phyloP scores from a whole-genome alignment of 1,284 basidiomycete genomes.

The Trichosporon coremiiforme region DNA sequence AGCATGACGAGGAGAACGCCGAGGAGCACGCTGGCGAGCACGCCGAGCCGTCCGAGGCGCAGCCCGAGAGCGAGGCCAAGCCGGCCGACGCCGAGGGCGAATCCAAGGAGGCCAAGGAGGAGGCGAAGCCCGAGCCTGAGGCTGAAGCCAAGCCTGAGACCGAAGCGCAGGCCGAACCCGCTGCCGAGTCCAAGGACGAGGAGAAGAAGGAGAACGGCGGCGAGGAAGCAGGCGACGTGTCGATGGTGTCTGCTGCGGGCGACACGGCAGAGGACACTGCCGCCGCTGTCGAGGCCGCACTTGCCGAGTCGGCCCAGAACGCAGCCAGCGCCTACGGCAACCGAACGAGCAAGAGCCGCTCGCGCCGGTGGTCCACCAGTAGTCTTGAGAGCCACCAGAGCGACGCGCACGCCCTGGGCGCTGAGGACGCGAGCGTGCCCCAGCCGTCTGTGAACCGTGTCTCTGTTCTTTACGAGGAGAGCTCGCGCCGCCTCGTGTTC shows the following conservation, averaged over 20 bases:
- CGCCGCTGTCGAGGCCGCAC: constrained; percentile 33
- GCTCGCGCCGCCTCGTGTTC: constrained; percentile 79
- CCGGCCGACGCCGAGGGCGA: constrained; percentile 23
- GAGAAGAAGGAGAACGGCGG: constrained; percentile 47
- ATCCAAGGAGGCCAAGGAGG: constrained; percentile 20
- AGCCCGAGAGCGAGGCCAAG: constrained; percentile 19
- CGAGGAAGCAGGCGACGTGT: constrained; percentile 38
- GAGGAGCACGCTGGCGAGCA: constrained; percentile 39
- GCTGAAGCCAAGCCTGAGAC: background rate
- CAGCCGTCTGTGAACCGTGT: constrained; percentile 59
- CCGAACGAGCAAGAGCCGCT: constrained; percentile 29
- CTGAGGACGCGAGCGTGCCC: constrained; percentile 22
- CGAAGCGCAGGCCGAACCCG: constrained; percentile 1
- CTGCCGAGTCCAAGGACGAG: constrained; percentile 43
- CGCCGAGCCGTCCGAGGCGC: constrained; percentile 44
- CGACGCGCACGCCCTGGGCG: constrained; percentile 15
- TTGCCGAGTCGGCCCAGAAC: constrained; percentile 41
- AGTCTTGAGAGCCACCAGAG: constrained; percentile 35
- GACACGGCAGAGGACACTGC: constrained; percentile 32
- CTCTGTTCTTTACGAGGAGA: constrained; percentile 91
- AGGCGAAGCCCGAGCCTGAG: constrained; percentile 9
- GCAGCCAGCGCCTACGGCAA: constrained; percentile 41
- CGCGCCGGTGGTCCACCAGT: constrained; percentile 37
- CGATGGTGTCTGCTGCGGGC: constrained; percentile 40
- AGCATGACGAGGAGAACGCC: constrained; percentile 54